A percentile compares a stretch with the other conserved stretches of the same genome.
Conservation (phyloP, 2,329 filamentous ascomycete genomes). For the Nothophaeocryptopus gaeumannii region DNA sequence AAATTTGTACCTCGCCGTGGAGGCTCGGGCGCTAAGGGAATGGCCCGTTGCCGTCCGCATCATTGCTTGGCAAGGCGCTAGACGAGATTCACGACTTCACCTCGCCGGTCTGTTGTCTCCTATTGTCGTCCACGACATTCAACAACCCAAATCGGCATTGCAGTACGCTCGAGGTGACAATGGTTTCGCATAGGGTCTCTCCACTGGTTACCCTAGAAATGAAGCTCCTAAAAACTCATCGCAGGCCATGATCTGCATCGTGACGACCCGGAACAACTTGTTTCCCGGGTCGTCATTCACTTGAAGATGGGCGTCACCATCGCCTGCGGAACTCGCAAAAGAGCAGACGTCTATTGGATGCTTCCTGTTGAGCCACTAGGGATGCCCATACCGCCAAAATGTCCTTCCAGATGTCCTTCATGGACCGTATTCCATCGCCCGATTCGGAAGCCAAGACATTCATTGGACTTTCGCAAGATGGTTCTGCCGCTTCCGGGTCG, state of each 20-base stretch:
- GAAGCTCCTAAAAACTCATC: neutral
- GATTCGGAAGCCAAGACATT: neutral
- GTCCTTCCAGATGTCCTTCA: neutral
- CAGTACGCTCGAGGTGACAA: neutral
- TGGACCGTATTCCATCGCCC: neutral
- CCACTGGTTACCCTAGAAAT: no score
- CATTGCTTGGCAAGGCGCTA: neutral
- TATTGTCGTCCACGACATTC: no score
- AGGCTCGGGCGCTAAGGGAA: neutral
- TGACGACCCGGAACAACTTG: conserved; percentile 1
- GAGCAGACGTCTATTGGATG: no score
- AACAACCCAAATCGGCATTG: no score
- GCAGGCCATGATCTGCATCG: neutral
- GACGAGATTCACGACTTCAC: neutral
- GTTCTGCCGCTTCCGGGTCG: neutral
- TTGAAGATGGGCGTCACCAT: neutral
- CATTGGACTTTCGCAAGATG: neutral
- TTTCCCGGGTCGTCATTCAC: neutral
- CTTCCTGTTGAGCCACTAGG: no score
- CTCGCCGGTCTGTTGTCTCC: neutral
- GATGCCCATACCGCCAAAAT: no score
- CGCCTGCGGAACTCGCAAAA: neutral
- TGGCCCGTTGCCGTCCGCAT: neutral
- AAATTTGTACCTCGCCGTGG: neutral
- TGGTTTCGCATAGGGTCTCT: no score